Percentiles rank a stretch among this genome's conserved stretches.
phyloP scores from a whole-genome alignment of 106 monocot genomes.

The Acanthochlamys bracteata region DNA sequence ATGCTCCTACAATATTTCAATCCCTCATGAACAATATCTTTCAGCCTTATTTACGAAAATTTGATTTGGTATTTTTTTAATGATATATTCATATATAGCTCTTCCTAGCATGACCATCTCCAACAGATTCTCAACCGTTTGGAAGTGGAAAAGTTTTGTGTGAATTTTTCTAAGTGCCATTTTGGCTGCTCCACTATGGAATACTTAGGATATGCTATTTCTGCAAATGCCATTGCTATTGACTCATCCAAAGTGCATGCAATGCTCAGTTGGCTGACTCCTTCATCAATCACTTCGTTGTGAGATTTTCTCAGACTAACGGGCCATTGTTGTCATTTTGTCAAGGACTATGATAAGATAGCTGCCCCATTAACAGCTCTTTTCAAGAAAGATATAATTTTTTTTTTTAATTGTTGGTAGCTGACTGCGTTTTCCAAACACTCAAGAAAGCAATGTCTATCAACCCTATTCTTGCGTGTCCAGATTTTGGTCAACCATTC shows the following conservation, averaged over 20 bases:
- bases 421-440: background rate
- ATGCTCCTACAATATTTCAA: too few relatives aligned
- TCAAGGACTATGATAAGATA: background rate
- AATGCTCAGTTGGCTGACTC: constrained; percentile 5
- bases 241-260: constrained; percentile 9
- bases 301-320: constrained; percentile 16
- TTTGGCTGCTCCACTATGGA: background rate
- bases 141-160: too few relatives aligned
- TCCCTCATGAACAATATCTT: too few relatives aligned
- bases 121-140: too few relatives aligned
- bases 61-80: too few relatives aligned
- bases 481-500: constrained; percentile 13
- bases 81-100: too few relatives aligned
- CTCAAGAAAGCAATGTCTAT: constrained; percentile 7
- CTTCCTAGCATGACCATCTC: too few relatives aligned
- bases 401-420: too few relatives aligned
- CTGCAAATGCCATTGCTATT: background rate
- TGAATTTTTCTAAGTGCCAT: too few relatives aligned
- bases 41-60: too few relatives aligned
- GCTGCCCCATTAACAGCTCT: background rate
- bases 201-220: constrained; percentile 7
- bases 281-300: background rate
- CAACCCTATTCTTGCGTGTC: constrained; percentile 14
- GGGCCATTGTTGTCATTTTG: constrained; percentile 6
- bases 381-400: too few relatives aligned